These are phyloP conservation scores for Calendula officinalis DNA, from an alignment of 129 eudicot genomes.

Conservation along the genomic window DNA sequence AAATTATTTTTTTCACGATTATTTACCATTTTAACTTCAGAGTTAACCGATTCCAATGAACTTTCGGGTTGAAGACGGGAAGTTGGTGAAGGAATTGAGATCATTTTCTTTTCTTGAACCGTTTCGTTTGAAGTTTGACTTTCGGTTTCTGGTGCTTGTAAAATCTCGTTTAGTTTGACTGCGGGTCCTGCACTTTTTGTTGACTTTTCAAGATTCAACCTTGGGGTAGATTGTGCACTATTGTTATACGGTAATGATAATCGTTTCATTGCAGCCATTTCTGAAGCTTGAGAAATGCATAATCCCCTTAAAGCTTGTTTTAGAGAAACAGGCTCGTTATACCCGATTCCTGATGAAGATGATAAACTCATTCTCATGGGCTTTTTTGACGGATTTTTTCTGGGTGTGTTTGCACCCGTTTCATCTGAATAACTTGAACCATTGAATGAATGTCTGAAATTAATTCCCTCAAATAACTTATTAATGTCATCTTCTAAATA, in stretches of 20 bases:
- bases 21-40: slow-evolving; percentile 32
- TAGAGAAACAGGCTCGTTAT: slow-evolving; percentile 72
- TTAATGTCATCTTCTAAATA: slow-evolving; percentile 75
- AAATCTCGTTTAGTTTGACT: slow-evolving; percentile 24
- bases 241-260: slow-evolving; percentile 28
- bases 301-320: slow-evolving; percentile 92
- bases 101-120: slow-evolving; percentile 28
- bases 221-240: slow-evolving; percentile 48
- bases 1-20: slow-evolving; percentile 25
- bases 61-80: slow-evolving; percentile 19
- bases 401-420: slow-evolving; percentile 35
- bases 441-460: slow-evolving; percentile 47
- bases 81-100: slow-evolving; percentile 31
- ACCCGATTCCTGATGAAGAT: slow-evolving; percentile 65
- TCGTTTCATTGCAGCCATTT: slow-evolving; percentile 84
- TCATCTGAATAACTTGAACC: slow-evolving; percentile 48
- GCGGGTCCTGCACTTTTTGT: slow-evolving; percentile 17
- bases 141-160: slow-evolving; percentile 28
- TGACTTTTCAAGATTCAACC: slow-evolving; percentile 34
- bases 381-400: slow-evolving; percentile 64
- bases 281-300: slow-evolving; percentile 96
- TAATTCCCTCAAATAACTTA: slow-evolving; percentile 75
- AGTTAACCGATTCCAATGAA: slow-evolving; percentile 31
- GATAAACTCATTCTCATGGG: slow-evolving; percentile 59
- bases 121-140: slow-evolving; percentile 32